phyloP scores from a whole-genome alignment of 2,329 filamentous ascomycete species.

The Epichloe uncinata region DNA sequence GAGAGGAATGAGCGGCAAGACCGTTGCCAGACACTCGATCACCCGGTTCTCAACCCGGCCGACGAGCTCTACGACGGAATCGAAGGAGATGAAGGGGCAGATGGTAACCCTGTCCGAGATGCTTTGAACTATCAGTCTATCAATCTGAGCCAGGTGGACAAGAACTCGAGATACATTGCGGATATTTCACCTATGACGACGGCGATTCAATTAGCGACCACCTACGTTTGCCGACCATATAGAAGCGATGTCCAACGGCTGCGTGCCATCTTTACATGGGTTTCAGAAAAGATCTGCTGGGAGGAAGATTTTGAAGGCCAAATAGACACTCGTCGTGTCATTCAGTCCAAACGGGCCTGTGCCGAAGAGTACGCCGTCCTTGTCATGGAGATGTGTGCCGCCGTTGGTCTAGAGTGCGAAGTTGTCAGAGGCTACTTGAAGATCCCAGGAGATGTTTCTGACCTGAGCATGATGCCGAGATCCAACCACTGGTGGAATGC shows the following conservation, averaged over 20 bases:
- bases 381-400: slow-evolving; percentile 85
- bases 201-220: slow-evolving; percentile 70
- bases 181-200: slow-evolving; percentile 73
- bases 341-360: slow-evolving; percentile 72
- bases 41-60: slow-evolving; percentile 75
- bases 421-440: slow-evolving; percentile 86
- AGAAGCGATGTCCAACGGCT: slow-evolving; percentile 86
- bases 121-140: slow-evolving; percentile 69
- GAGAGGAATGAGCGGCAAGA: slow-evolving; percentile 77
- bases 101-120: slow-evolving; percentile 71
- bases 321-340: slow-evolving; percentile 68
- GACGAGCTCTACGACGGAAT: slow-evolving; percentile 76
- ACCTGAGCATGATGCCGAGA: slow-evolving; percentile 68
- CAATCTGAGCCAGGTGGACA: slow-evolving; percentile 82
- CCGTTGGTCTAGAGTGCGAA: slow-evolving; percentile 79
- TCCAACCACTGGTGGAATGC: slow-evolving; percentile 98
- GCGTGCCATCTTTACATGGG: slow-evolving; percentile 94
- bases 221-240: slow-evolving; percentile 87
- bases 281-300: slow-evolving; percentile 88
- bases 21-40: slow-evolving; percentile 87
- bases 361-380: slow-evolving; percentile 81
- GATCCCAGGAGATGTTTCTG: slow-evolving; percentile 67
- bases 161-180: slow-evolving; percentile 83
- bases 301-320: slow-evolving; percentile 88
- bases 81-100: slow-evolving; percentile 79